phyloP scores from a whole-genome alignment of 179 eudicot species.

The Drosera spatulata region DNA sequence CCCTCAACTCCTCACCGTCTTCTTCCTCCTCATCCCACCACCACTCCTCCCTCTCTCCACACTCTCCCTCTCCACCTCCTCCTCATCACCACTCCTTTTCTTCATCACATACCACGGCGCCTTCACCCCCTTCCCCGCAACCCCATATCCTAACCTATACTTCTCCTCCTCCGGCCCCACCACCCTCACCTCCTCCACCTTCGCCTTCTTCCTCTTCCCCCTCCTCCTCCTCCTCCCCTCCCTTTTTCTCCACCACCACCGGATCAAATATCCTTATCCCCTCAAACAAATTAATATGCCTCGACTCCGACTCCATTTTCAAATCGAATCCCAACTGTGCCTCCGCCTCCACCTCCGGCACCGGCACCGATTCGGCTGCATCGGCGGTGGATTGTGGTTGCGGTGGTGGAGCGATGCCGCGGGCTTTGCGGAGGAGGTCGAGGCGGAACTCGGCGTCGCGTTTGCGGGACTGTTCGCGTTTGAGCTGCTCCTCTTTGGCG shows the following conservation, averaged over 20 bases:
- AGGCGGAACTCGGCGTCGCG: conserved; percentile 66
- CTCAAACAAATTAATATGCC: conserved; percentile 78
- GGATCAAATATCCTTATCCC: conserved; percentile 91
- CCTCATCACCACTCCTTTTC: no score
- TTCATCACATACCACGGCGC: no score
- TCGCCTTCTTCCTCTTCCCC: conserved; percentile 23
- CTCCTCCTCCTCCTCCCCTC: conserved; percentile 18
- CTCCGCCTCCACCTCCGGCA: conserved; percentile 1
- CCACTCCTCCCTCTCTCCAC: no score
- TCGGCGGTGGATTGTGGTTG: background rate
- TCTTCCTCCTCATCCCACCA: no score
- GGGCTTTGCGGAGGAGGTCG: conserved; percentile 60
- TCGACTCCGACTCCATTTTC: conserved; percentile 34
- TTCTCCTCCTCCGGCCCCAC: conserved; percentile 85
- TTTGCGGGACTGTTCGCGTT: conserved; percentile 63
- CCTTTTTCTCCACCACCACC: conserved; percentile 18
- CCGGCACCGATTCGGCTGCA: no score
- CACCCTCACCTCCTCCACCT: conserved; percentile 41
- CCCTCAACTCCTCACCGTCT: no score
- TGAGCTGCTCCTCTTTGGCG: conserved; percentile 71
- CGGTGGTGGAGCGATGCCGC: conserved; percentile 30
- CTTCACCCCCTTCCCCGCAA: conserved; percentile 30
- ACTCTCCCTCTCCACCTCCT: no score
- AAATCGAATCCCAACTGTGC: background rate
- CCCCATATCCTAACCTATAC: conserved; percentile 75